Base-by-base conservation (phyloP, 2,329 filamentous ascomycete species). In the Plenodomus lindquistii region DNA sequence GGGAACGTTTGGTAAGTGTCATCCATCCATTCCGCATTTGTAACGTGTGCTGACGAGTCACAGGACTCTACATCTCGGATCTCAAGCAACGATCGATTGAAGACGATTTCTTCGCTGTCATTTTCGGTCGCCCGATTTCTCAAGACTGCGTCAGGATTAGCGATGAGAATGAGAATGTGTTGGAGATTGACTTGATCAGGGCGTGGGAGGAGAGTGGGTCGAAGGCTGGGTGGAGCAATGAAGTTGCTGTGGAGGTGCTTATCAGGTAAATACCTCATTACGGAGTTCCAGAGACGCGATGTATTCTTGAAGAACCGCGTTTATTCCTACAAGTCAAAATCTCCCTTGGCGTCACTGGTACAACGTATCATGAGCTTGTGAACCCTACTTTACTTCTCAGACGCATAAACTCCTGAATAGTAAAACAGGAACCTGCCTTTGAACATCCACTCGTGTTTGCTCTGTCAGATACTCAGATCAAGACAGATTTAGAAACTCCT, bases 191-290 rank as follows among this genome's bases (percentile, higher is more conserved):
- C 75, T 71, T 90, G 11, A 81, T 85, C 57, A 78, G 74, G 22
- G 93, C 93, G 1, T 97, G 91, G 91, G 81, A 81, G 38, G 84
- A 89, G 61, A 80, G 91, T 76, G 81, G 79, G 0, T 77, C 94
- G 46, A 75, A 84, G 48, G 80, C 83, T 31, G 85, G 87, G 7
- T 95, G 89, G 86, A 87, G 85, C 56, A 96, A 96, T 39, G 68
- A 72, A 42, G 64, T 70, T 15, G 64, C 60, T 22, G 54, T 72
- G 1, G 68, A 72, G 43, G 57, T 72, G 1, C 47, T 69, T 2
- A 64, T 71, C 41, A 56, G 68, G 13, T 71, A 50, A 52, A 37
- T 19, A 31, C 15, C 27, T 11, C 10, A 7, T 31, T 8, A 13
- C 27, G n/a, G n/a, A 31, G 4, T 31, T 31, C 11, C 27, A 4